Evolutionary conservation across 2,329 filamentous ascomycete genomes (phyloP).

Genomic region (Cercospora sp.): DNA sequence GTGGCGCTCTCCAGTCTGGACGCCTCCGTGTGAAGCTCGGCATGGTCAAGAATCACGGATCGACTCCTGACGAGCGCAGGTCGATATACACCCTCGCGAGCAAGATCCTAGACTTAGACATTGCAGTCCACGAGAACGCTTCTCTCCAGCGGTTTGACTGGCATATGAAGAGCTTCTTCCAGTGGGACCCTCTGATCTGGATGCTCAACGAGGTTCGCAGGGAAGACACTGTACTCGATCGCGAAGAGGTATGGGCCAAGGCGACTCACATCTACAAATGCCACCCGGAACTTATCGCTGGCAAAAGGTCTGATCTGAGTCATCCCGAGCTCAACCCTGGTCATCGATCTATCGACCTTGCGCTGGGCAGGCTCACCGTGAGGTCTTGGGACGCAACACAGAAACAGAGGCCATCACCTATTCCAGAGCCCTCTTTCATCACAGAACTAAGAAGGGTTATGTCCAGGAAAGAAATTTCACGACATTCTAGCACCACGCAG

Average conservation of each 20-base stretch:
- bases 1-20: conserved; percentile 47
- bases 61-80: conserved; percentile 40
- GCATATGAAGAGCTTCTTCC: conserved; percentile 55
- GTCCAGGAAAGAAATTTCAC: conserved; percentile 17
- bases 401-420: neutral
- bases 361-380: conserved; percentile 46
- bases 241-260: conserved; percentile 45
- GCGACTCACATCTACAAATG: conserved; percentile 47
- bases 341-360: conserved; percentile 45
- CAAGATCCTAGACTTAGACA: conserved; percentile 46
- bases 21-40: conserved; percentile 51
- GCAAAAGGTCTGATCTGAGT: conserved; percentile 37
- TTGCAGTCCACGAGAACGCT: conserved; percentile 43
- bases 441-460: conserved; percentile 17
- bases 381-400: conserved; percentile 46
- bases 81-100: conserved; percentile 45
- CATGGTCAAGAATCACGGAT: conserved; percentile 35
- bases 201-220: conserved; percentile 39
- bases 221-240: conserved; percentile 26
- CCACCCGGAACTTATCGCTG: conserved; percentile 44
- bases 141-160: conserved; percentile 51
- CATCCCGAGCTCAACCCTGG: conserved; percentile 45
- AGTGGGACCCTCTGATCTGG: conserved; percentile 46
- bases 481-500: conserved; percentile 19
- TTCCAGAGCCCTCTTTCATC: conserved; percentile 21